Base-by-base conservation (phyloP, 495 filamentous ascomycete species). In the Penicillium cosmopolitanum region DNA sequence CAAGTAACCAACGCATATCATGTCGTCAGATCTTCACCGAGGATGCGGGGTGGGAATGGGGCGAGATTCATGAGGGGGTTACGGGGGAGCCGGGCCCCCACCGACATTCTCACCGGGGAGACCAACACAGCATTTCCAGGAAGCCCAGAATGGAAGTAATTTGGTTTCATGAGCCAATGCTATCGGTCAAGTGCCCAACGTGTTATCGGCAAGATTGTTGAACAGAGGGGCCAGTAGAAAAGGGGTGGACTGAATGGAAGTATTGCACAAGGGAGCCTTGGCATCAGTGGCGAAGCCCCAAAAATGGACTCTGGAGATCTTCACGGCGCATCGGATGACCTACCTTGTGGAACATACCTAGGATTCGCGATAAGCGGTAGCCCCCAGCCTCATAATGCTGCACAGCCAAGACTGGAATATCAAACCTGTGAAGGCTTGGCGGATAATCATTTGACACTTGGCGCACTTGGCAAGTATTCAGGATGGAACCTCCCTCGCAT, bases 361-460 rank as follows among this genome's bases (percentile, higher is more conserved):
- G 21, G 46, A 56, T 65, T 31, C 51, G 46, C 50, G 50, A 61
- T 54, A 28, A 50, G 54, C 50, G 57, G 35, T 34, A 56, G 23
- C 51, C 56, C 61, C 60, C 53, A 53, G 54, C 58, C 63, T 58
- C 56, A 62, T 23, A 10, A 25, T 48, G 46, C 23, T 48, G 42
- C 46, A 25, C 51, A 43, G 58, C 64, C 67, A 67, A 67, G 67
- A 53, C 61, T 60, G 64, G 58, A 65, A 61, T 62, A 74, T 76
- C 72, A 68, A 64, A 76, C 65, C 62, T 56, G 64, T 73, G 60
- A 66, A 63, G 62, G 56, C 74, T 77, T 77, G 74, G 74, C 74
- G 56, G 62, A 64, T 70, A 55, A 65, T 56, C 66, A 69, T 71
- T 71, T 43, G 57, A 68, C 65, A 50, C 61, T 66, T 65, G 66